Conservation (phyloP, 257 asterid genomes). For the Solanum stenotomum region DNA sequence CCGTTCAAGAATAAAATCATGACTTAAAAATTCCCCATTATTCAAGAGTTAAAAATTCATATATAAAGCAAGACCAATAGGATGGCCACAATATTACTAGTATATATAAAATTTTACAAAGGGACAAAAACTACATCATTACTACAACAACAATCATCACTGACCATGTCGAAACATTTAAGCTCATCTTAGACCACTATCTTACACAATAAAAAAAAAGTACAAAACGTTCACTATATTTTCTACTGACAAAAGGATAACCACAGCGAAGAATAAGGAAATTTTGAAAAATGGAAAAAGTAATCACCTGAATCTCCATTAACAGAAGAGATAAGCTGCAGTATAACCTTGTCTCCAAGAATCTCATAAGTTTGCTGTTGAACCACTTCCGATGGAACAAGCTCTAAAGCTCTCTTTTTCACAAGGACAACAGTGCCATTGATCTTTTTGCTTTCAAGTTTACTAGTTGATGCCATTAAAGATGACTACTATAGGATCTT, state of each 20-base stretch:
- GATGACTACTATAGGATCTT: background rate
- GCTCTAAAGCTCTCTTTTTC: background rate
- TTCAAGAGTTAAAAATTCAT: background rate
- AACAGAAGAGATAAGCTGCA: slow-evolving; percentile 1
- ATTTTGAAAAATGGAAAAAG: background rate
- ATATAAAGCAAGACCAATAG: background rate
- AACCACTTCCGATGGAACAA: background rate
- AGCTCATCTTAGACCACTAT: background rate
- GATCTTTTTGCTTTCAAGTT: background rate
- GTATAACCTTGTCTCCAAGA: background rate
- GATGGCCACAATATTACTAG: background rate
- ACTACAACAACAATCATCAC: background rate
- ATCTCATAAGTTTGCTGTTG: background rate
- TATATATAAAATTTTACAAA: background rate
- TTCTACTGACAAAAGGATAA: background rate
- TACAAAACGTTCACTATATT: background rate
- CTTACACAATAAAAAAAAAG: background rate
- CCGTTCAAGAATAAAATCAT: background rate
- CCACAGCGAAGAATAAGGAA: background rate
- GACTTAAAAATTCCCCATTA: background rate
- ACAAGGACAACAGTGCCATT: background rate
- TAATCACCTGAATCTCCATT: background rate
- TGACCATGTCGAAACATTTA: background rate
- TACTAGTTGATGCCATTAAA: background rate
- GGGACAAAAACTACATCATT: background rate